Percentiles rank a stretch among this genome's conserved stretches.
Conservation (phyloP, 352 stramenopile species). For the Pythium scleroteichum region DNA sequence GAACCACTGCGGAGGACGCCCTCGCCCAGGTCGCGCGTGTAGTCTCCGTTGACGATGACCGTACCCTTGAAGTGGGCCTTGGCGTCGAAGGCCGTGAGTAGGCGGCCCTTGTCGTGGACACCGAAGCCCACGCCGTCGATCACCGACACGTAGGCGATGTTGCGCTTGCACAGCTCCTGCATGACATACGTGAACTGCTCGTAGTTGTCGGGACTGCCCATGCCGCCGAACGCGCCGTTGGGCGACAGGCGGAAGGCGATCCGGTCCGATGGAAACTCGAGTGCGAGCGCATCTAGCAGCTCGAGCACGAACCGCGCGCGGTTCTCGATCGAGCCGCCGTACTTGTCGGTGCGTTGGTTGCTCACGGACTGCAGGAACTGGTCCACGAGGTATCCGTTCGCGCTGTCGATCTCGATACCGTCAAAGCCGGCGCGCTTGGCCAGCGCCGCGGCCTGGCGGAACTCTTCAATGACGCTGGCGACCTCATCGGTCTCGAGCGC, state of each 20-base stretch:
- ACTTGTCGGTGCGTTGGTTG: not conserved
- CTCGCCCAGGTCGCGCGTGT: conserved; percentile 25
- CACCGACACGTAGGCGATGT: conserved; percentile 31
- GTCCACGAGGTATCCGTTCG: conserved; percentile 1
- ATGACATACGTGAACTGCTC: conserved; percentile 8
- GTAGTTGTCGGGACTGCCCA: conserved; percentile 14
- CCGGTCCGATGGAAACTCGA: conserved; percentile 15
- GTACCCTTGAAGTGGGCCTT: conserved; percentile 33
- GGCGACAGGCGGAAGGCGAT: conserved; percentile 25
- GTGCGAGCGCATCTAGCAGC: conserved; percentile 42
- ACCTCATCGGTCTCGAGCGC: conserved; percentile 62
- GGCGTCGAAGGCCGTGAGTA: conserved; percentile 17
- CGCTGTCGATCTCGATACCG: conserved; percentile 1
- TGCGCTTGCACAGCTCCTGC: conserved; percentile 22
- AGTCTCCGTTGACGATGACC: conserved; percentile 31
- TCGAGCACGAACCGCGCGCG: conserved; percentile 22
- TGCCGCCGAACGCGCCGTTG: conserved; percentile 23
- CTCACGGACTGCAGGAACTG: conserved; percentile 1
- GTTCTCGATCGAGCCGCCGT: not conserved
- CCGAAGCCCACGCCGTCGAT: conserved; percentile 30
- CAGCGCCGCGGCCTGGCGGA: conserved; percentile 37
- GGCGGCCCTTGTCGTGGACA: conserved; percentile 14
- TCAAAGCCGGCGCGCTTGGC: conserved; percentile 30
- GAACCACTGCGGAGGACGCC: conserved; percentile 25
- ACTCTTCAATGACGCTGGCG: conserved; percentile 49